Conservation (phyloP, 148 eudicot species). For the Vaccinium myrtillus region DNA sequence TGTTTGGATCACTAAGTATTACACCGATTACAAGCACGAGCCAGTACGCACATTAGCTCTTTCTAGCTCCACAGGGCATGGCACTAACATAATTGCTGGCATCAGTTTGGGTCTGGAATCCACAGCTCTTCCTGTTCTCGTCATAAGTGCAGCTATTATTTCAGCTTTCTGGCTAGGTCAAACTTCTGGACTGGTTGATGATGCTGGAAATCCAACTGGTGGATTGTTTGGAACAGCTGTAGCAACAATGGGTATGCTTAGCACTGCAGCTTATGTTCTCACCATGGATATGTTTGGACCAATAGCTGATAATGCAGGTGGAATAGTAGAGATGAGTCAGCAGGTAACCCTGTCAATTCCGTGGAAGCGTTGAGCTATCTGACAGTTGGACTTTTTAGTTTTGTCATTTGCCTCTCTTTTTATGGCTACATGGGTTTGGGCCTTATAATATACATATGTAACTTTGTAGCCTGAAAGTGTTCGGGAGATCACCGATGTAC, state of each 20-base stretch:
- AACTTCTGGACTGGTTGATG: slow-evolving; percentile 90
- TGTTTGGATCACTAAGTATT: slow-evolving; percentile 92
- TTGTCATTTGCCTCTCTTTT: not conserved
- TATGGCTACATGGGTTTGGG: slow-evolving; percentile 12
- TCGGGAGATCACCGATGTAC: slow-evolving; percentile 91
- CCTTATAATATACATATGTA: slow-evolving; percentile 8
- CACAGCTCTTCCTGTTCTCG: slow-evolving; percentile 96
- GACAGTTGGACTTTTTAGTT: not conserved
- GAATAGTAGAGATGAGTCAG: slow-evolving; percentile 99
- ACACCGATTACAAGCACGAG: slow-evolving; percentile 96
- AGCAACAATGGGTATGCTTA: slow-evolving; percentile 99
- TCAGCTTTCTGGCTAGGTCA: slow-evolving; percentile 98
- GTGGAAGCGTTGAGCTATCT: slow-evolving; percentile 15
- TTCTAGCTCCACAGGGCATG: slow-evolving; percentile 93
- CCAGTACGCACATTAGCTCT: slow-evolving; percentile 94
- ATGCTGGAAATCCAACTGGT: slow-evolving; percentile 88
- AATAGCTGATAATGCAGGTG: slow-evolving; percentile 99
- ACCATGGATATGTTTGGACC: slow-evolving; percentile 99
- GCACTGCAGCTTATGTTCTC: slow-evolving; percentile 99
- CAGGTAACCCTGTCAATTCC: slow-evolving; percentile 52
- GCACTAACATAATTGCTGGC: slow-evolving; percentile 98
- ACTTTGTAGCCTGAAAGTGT: slow-evolving; percentile 92
- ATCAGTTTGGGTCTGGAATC: slow-evolving; percentile 97
- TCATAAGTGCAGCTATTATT: slow-evolving; percentile 77
- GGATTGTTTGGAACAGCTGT: slow-evolving; percentile 99